Evolutionary conservation across 1,284 basidiomycete genomes (phyloP).

Genomic region (Polyporus tsugae): DNA sequence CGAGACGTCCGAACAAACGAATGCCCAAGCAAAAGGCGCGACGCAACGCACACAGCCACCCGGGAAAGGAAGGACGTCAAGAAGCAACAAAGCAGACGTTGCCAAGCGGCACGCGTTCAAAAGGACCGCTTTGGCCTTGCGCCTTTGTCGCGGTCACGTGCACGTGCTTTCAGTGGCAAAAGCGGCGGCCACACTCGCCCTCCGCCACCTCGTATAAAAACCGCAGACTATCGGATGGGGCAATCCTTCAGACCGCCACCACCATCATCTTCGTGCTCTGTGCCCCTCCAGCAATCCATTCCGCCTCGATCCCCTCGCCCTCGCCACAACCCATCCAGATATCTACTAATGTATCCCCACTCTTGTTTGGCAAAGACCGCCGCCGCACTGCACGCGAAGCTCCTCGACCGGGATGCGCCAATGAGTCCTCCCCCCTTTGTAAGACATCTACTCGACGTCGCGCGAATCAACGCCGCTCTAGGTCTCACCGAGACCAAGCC

Average conservation of each 20-base stretch:
- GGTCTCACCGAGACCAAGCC: not conserved
- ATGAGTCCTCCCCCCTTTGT: not conserved
- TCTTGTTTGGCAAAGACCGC: not conserved
- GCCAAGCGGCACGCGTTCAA: not conserved
- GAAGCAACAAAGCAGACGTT: not conserved
- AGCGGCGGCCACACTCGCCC: not conserved
- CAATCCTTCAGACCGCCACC: not conserved
- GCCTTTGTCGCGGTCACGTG: conserved; percentile 5
- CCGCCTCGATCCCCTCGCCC: not conserved
- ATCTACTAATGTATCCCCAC: not conserved
- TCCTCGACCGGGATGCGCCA: not conserved
- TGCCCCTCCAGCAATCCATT: not conserved
- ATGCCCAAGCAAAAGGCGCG: not conserved
- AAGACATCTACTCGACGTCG: not conserved
- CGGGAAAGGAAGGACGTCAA: not conserved
- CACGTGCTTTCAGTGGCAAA: not conserved
- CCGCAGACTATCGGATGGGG: not conserved
- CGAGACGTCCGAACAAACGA: not conserved
- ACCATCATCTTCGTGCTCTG: not conserved
- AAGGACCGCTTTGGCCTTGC: not conserved
- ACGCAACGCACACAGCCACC: not conserved
- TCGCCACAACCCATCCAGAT: not conserved
- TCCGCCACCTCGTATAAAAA: conserved; percentile 1
- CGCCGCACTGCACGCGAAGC: conserved; percentile 4
- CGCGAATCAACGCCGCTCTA: not conserved